Evolutionary conservation across 352 stramenopile genomes (phyloP), one percentile per base, ranked within the genome.

Genomic region (Phytophthora litchii): DNA sequence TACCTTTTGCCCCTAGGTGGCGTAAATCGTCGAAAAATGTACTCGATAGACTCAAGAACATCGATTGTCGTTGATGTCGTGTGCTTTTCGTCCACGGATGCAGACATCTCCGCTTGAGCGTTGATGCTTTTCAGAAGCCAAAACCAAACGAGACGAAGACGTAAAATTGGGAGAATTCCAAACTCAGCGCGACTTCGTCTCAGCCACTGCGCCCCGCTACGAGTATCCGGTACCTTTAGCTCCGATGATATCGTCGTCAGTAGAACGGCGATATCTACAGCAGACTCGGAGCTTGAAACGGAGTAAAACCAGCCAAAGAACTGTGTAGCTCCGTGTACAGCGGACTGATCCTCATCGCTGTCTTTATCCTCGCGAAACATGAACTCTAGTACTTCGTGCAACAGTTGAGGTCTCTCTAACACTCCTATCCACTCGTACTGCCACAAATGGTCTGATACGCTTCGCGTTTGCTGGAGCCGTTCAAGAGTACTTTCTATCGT

Each of bases 291-390:
- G 12, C 13, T 37, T 0, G 31, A 43, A 48, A 73, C 69, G 1
- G 70, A 70, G 25, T 88, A 75, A 54, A 80, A 81, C 80, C 80
- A 89, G 10, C 63, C 63, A 3, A 88, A 50, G 14, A 89, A 70
- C 4, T 34, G 40, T 3, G 38, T 34, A 13, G 73, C 74, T 12
- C 61, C 32, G 3, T 36, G 32, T 42, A 11, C 16, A 23, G 25
- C 36, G 16, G 16, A 20, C 29, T 48, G 21, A 16, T 52, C 20
- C 6, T 44, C 20, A 32, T 62, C 34, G 3, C 8, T 57, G 21
- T n/a, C 27, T 38, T 17, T 23, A 12, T 19, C 37, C 5, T 0
- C 14, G 36, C 20, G 20, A 47, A 80, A 76, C 16, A 48, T 23
- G 21, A 54, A 21, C 11, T 73, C 58, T 17, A 73, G 54, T 23